phyloP scores from a whole-genome alignment of 176 grass and related monocot genomes.

The Ensete glaucum region DNA sequence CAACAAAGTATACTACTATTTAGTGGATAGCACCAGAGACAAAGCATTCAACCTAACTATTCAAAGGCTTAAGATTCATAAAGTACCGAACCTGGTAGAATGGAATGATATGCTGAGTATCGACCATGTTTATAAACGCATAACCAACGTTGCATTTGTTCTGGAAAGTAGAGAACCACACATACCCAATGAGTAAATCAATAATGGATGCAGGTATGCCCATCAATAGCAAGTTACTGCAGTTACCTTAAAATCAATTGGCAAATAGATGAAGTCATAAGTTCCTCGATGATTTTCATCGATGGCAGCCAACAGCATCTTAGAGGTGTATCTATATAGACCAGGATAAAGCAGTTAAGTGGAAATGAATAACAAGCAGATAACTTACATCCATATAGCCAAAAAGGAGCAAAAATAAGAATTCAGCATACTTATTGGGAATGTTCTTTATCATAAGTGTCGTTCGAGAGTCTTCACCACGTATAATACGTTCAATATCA shows the following conservation, averaged over 20 bases:
- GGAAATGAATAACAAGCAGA: not conserved
- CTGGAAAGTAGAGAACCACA: slow-evolving; percentile 36
- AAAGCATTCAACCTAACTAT: not conserved
- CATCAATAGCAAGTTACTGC: slow-evolving; percentile 1
- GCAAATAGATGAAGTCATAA: slow-evolving; percentile 99
- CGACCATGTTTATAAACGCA: slow-evolving; percentile 95
- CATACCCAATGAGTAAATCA: slow-evolving; percentile 19
- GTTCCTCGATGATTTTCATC: slow-evolving; percentile 90
- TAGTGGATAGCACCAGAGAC: not conserved
- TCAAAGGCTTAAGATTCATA: too few relatives aligned
- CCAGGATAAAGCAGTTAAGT: slow-evolving; percentile 4
- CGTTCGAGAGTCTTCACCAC: slow-evolving; percentile 73
- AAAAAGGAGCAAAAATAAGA: slow-evolving; percentile 10
- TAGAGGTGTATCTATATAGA: slow-evolving; percentile 65
- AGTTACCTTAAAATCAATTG: slow-evolving; percentile 94
- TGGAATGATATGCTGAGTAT: slow-evolving; percentile 73
- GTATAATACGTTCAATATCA: slow-evolving; percentile 56
- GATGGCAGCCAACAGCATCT: slow-evolving; percentile 83
- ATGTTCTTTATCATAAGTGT: slow-evolving; percentile 99
- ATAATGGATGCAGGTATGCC: slow-evolving; percentile 3
- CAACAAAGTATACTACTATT: not conserved
- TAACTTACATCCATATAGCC: too few relatives aligned
- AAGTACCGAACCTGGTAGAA: slow-evolving; percentile 66
- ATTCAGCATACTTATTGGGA: slow-evolving; percentile 63
- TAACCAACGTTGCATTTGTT: slow-evolving; percentile 98